Percentiles rank a stretch among this genome's conserved stretches.
Conservation (phyloP, 2,329 filamentous ascomycete species). For the Emericellopsis cladophorae region DNA sequence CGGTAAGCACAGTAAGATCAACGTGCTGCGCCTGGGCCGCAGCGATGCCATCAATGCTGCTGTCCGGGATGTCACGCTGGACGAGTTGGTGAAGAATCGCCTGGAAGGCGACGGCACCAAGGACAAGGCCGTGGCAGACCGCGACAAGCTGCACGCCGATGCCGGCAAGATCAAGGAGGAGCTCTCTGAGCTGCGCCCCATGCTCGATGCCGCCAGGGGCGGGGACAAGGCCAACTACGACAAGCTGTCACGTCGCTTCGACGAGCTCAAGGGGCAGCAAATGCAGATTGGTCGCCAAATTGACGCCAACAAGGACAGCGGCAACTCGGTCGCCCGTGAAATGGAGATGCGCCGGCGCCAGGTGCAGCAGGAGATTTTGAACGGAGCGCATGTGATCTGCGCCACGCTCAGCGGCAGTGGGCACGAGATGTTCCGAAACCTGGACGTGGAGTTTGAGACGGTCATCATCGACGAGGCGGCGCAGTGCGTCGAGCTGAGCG, state of each 20-base stretch:
- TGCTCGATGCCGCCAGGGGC: conserved; percentile 54
- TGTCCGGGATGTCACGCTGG: conserved; percentile 84
- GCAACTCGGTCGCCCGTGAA: conserved; percentile 70
- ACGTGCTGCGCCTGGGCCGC: conserved; percentile 79
- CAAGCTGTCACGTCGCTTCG: conserved; percentile 62
- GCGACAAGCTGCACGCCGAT: conserved; percentile 49
- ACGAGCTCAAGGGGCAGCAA: conserved; percentile 66
- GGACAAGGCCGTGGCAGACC: conserved; percentile 39
- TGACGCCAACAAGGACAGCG: conserved; percentile 75
- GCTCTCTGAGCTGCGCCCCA: conserved; percentile 57
- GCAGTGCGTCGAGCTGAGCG: conserved; percentile 94
- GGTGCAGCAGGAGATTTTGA: conserved; percentile 82
- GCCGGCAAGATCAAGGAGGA: conserved; percentile 63
- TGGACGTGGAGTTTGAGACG: conserved; percentile 95
- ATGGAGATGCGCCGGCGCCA: conserved; percentile 73
- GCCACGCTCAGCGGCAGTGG: conserved; percentile 90
- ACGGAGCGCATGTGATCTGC: conserved; percentile 85
- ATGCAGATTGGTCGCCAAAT: conserved; percentile 65
- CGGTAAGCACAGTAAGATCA: conserved; percentile 63
- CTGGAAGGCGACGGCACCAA: conserved; percentile 49
- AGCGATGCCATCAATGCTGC: conserved; percentile 85
- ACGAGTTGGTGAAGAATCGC: conserved; percentile 73
- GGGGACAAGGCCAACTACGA: conserved; percentile 33
- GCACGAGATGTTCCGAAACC: conserved; percentile 90
- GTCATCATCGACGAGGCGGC: conserved; percentile 97